These are phyloP conservation scores for Santalum album DNA, from an alignment of 164 flowering plant species.

Conservation along the genomic window DNA sequence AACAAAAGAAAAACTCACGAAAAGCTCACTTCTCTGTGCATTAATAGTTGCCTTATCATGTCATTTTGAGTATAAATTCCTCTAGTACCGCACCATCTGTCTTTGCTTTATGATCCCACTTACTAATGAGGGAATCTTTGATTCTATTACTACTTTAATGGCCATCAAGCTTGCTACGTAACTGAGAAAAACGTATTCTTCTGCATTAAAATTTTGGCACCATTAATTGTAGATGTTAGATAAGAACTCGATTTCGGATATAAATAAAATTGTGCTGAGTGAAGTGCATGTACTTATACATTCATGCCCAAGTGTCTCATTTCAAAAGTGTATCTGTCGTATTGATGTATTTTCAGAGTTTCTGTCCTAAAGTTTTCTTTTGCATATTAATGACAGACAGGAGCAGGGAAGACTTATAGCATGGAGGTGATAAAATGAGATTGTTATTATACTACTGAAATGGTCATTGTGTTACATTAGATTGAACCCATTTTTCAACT, in stretches of 20 bases:
- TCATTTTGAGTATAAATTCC: not conserved
- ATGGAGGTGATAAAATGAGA: slow-evolving; percentile 58
- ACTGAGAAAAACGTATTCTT: too few species aligned
- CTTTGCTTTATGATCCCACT: too few species aligned
- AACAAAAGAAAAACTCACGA: not conserved
- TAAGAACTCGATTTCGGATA: too few species aligned
- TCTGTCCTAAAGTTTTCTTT: slow-evolving; percentile 3
- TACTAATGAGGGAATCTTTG: too few species aligned
- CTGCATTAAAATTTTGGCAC: too few species aligned
- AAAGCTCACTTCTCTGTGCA: not conserved
- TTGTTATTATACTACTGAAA: not conserved
- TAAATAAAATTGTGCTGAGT: too few species aligned
- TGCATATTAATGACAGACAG: slow-evolving; percentile 51
- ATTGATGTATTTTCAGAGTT: not conserved
- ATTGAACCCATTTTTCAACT: not conserved
- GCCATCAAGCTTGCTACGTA: too few species aligned
- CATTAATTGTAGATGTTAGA: too few species aligned
- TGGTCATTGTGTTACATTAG: not conserved
- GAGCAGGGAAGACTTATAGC: slow-evolving; percentile 92
- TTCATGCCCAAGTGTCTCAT: not conserved
- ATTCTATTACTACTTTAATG: too few species aligned
- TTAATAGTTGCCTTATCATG: not conserved
- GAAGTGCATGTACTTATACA: not conserved
- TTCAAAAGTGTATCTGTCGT: not conserved
- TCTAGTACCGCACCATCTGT: too few species aligned